Conservation (phyloP, 1,284 basidiomycete species). For the Ceratobasidium sp. region DNA sequence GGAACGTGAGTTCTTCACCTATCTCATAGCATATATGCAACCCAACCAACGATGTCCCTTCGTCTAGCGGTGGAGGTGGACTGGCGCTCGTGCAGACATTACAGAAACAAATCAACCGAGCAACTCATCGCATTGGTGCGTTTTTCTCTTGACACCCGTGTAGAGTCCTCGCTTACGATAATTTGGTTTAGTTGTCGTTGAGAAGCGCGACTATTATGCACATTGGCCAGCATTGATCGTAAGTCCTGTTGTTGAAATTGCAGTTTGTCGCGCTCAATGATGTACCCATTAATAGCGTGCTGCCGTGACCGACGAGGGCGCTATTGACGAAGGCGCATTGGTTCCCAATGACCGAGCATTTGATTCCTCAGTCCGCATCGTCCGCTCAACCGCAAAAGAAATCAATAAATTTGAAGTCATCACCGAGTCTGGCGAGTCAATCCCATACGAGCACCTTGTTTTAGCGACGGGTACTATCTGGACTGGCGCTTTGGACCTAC, state of each 20-base stretch:
- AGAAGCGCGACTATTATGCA: slow-evolving; percentile 58
- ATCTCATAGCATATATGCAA: slow-evolving; percentile 54
- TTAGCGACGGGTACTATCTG: slow-evolving; percentile 71
- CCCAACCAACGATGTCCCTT: slow-evolving; percentile 58
- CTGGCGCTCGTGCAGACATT: slow-evolving; percentile 58
- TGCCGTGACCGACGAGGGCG: slow-evolving; percentile 57
- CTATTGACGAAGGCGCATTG: slow-evolving; percentile 60
- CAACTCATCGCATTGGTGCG: slow-evolving; percentile 30
- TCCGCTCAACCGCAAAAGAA: slow-evolving; percentile 10
- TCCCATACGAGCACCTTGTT: slow-evolving; percentile 67
- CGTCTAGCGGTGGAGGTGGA: slow-evolving; percentile 37
- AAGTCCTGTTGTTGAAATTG: neutral
- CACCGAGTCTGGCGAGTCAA: too few species aligned
- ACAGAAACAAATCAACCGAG: slow-evolving; percentile 50
- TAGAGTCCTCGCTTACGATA: neutral
- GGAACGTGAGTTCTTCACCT: slow-evolving; percentile 21
- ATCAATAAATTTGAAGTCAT: slow-evolving; percentile 54
- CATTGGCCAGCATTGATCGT: slow-evolving; percentile 52
- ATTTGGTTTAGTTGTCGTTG: slow-evolving; percentile 56
- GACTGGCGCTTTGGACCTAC: slow-evolving; percentile 66
- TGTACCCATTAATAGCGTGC: slow-evolving; percentile 55
- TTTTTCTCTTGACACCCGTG: neutral
- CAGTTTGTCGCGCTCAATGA: neutral
- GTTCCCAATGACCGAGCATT: slow-evolving; percentile 59
- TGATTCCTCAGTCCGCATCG: slow-evolving; percentile 21